A percentile compares a stretch with the other conserved stretches of the same genome.
Evolutionary conservation across 805 yeast genomes (phyloP).

Genomic region (Candida incommunis): DNA sequence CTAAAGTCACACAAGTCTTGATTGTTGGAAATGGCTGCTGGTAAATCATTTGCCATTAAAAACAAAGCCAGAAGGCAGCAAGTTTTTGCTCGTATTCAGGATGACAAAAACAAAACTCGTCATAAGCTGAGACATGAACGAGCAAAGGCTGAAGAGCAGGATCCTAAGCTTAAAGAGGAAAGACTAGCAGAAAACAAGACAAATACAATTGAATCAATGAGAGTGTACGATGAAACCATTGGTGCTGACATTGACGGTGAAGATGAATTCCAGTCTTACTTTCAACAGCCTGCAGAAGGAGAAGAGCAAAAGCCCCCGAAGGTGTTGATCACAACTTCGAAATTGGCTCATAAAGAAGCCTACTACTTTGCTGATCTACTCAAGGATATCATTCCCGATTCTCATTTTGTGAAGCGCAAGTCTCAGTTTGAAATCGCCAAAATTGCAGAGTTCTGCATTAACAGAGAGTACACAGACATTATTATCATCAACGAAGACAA

Average conservation of each 20-base stretch:
- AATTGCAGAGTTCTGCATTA: slow-evolving; percentile 69
- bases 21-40: too few species aligned
- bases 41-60: slow-evolving; percentile 41
- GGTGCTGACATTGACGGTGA: slow-evolving; percentile 28
- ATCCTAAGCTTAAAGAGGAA: slow-evolving; percentile 71
- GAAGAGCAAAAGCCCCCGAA: too few species aligned
- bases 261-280: slow-evolving; percentile 44
- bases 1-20: too few species aligned
- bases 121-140: slow-evolving; percentile 68
- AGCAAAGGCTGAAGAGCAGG: slow-evolving; percentile 73
- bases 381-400: slow-evolving; percentile 72
- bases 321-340: slow-evolving; percentile 78
- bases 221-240: slow-evolving; percentile 81
- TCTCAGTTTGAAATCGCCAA: slow-evolving; percentile 73
- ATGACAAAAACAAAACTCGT: slow-evolving; percentile 59
- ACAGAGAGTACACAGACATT: slow-evolving; percentile 77
- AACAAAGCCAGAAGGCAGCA: slow-evolving; percentile 74
- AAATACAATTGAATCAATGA: slow-evolving; percentile 66
- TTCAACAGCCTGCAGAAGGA: slow-evolving; percentile 35
- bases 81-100: slow-evolving; percentile 57
- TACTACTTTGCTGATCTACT: slow-evolving; percentile 81
- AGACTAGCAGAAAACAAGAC: slow-evolving; percentile 70
- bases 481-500: slow-evolving; percentile 89
- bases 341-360: slow-evolving; percentile 71
- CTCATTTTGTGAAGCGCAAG: slow-evolving; percentile 77